A percentile compares a stretch with the other conserved stretches of the same genome.
Conservation (phyloP, 1,284 basidiomycete species). For the Ustilago shanxiensis region DNA sequence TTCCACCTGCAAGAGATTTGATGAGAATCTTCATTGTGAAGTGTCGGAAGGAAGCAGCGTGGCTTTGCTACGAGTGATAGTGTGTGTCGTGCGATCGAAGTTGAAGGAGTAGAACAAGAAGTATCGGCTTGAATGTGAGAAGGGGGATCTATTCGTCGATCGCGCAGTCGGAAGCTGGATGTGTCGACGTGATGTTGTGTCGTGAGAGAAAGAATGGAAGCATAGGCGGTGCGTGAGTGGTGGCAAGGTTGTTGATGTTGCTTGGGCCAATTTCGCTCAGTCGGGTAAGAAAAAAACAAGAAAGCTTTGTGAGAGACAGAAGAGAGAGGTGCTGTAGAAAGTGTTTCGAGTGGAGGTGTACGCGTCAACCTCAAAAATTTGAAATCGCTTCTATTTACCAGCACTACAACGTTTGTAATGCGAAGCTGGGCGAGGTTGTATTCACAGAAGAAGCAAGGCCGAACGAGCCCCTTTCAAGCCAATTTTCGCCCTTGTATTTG, state of each 20-base stretch:
- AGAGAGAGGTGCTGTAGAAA: not conserved
- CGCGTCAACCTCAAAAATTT: slow-evolving; percentile 2
- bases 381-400: not conserved
- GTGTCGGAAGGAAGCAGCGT: not conserved
- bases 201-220: not conserved
- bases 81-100: too few species aligned
- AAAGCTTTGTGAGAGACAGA: slow-evolving; percentile 1
- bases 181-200: not conserved
- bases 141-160: not conserved
- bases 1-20: slow-evolving; percentile 68
- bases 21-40: slow-evolving; percentile 66
- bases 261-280: not conserved
- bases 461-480: not conserved
- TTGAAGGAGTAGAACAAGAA: not conserved
- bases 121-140: not conserved
- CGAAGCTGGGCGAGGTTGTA: not conserved
- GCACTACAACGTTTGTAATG: not conserved
- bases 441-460: not conserved
- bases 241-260: not conserved
- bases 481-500: too few species aligned
- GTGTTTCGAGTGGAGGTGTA: not conserved
- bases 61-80: too few species aligned
- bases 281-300: not conserved
- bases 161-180: not conserved
- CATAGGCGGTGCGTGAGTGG: too few species aligned